Base-by-base conservation (phyloP, 1,284 basidiomycete species). In the Stereum hirsutum region DNA sequence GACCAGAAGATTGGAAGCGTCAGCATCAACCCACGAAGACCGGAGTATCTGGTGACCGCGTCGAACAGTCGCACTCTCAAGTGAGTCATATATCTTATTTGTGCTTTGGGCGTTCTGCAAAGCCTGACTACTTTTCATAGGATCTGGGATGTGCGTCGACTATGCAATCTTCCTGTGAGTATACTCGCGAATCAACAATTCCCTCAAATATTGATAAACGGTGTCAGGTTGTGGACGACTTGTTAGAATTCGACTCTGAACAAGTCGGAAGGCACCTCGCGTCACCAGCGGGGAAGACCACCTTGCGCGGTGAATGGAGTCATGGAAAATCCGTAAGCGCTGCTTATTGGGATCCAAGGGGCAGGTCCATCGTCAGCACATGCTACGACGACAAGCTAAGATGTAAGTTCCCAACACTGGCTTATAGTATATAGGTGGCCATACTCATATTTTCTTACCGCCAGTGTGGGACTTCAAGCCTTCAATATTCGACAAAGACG, bases 341-440 rank as follows among this genome's bases (percentile, higher is more conserved):
- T 7, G 87, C 82, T 0, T 89, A 81, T 51, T 89, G 86, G 86
- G 85, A 89, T 56, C 74, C 84, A 6, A 66, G 78, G 44, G 86
- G 86, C 10, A 71, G 80, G 27, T 69, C 74, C 40, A 78, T 89
- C 47, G 77, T 89, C 31, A 88, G 83, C 58, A 89, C 87, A 5
- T 78, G 78, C 55, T 89, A 89, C 52, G 87, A 89, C 51, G 78
- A 89, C 60, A 74, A 70, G 1, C 52, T 89, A 28, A 67, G 83
- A 52, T 51, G 86, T 88, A 55, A 52, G 81, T 64, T 7, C 11
- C 20, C 19, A 47, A 44, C 42, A 39, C 35, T 37, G 27, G 15
- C 25, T 26, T 34, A 42, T 15, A n/a, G 35, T 30, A 50, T 31
- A 7, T 44, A 14, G 14, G 10, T 21, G 14, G 5, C 33, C 38